A percentile compares a stretch with the other conserved stretches of the same genome.
Evolutionary conservation across 768 basidiomycete genomes (phyloP).

Genomic region (Gautieria morchelliformis): DNA sequence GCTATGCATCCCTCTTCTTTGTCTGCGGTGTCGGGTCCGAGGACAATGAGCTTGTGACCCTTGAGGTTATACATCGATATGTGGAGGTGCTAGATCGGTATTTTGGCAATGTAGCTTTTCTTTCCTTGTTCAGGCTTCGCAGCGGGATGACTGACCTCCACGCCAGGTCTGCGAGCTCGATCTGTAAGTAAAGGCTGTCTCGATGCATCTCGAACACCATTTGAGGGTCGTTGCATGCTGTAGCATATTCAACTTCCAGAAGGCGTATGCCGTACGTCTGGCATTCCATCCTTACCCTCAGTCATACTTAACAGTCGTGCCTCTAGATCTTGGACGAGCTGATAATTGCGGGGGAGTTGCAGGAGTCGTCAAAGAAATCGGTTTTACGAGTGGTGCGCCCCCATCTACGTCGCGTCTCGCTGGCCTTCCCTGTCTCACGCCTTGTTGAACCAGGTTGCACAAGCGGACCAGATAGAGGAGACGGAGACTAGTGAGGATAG

Average conservation of each 20-base stretch:
- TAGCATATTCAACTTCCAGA: conserved; percentile 97
- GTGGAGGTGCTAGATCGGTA: conserved; percentile 37
- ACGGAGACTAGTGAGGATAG: conserved; percentile 79
- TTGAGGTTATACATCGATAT: conserved; percentile 71
- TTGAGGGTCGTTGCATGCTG: background rate
- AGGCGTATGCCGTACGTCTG: conserved; percentile 70
- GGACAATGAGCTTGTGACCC: conserved; percentile 87
- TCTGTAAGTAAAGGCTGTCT: conserved; percentile 42
- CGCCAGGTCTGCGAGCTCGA: conserved; percentile 82
- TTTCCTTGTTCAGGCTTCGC: background rate
- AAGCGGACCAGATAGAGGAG: conserved; percentile 76
- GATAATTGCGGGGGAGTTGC: conserved; percentile 87
- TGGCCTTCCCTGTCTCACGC: background rate
- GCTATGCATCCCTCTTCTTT: conserved; percentile 95
- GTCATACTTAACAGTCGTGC: conserved; percentile 8
- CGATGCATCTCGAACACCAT: background rate
- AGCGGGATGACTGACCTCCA: background rate
- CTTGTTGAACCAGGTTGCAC: conserved; percentile 53
- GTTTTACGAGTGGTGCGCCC: conserved; percentile 48
- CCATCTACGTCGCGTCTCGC: background rate
- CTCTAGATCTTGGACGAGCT: conserved; percentile 81
- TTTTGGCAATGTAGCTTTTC: conserved; percentile 72
- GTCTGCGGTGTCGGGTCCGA: conserved; percentile 72
- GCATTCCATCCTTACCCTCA: background rate
- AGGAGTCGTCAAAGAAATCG: conserved; percentile 78